These are phyloP conservation scores for Aspergillus diversus DNA, from an alignment of 495 filamentous ascomycete species.

Conservation along the genomic window DNA sequence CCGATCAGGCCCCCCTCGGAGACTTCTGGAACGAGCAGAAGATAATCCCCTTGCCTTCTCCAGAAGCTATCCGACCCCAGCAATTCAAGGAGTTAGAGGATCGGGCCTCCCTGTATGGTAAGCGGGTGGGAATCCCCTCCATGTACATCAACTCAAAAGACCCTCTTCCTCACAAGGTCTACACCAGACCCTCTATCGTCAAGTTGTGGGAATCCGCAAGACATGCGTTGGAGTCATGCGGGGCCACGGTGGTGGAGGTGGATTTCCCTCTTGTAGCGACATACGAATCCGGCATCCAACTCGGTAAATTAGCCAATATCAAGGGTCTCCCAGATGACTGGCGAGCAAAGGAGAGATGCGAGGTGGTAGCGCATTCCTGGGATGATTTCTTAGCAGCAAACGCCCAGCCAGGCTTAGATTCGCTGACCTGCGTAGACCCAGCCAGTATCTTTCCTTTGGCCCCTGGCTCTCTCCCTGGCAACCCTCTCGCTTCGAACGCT, in stretches of 20 bases:
- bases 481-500: conserved; percentile 36
- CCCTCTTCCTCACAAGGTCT: conserved; percentile 28
- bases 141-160: conserved; percentile 41
- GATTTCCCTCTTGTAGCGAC: conserved; percentile 37
- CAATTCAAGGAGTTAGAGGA: conserved; percentile 28
- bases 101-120: conserved; percentile 28
- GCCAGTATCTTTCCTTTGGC: conserved; percentile 39
- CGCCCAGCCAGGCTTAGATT: conserved; percentile 29
- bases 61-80: conserved; percentile 30
- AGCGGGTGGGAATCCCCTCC: conserved; percentile 36
- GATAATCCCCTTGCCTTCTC: conserved; percentile 31
- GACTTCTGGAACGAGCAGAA: conserved; percentile 43
- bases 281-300: conserved; percentile 36
- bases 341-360: conserved; percentile 36
- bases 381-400: conserved; percentile 39
- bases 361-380: conserved; percentile 40
- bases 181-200: conserved; percentile 33
- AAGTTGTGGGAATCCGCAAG: conserved; percentile 37
- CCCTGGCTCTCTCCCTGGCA: conserved; percentile 33
- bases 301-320: conserved; percentile 36
- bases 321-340: conserved; percentile 38
- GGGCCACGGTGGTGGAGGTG: conserved; percentile 38
- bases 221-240: conserved; percentile 29
- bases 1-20: conserved; percentile 30
- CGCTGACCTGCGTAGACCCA: conserved; percentile 35